Conservation (phyloP, 768 basidiomycete species). For the Hebeloma cylindrosporum region DNA sequence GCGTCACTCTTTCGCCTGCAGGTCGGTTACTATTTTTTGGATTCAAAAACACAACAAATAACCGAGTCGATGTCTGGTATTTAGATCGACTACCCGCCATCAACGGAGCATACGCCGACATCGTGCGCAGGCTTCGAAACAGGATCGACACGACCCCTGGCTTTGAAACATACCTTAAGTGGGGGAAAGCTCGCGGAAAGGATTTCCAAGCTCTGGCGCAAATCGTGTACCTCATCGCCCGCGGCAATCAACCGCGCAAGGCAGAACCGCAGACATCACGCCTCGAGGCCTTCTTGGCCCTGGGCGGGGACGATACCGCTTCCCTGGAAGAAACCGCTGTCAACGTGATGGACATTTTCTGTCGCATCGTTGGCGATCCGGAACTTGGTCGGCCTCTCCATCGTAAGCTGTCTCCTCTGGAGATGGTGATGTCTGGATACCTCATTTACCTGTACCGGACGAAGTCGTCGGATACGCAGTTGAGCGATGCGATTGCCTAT, state of each 20-base stretch:
- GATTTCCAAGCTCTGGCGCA: slow-evolving; percentile 48
- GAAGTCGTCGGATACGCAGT: slow-evolving; percentile 36
- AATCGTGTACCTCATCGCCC: slow-evolving; percentile 27
- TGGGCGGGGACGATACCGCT: slow-evolving; percentile 6
- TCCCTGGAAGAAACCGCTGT: not conserved
- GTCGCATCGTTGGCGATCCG: slow-evolving; percentile 16
- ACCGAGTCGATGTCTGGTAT: not conserved
- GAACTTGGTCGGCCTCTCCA: slow-evolving; percentile 13
- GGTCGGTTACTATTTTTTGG: slow-evolving; percentile 28
- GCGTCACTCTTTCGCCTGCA: slow-evolving; percentile 49
- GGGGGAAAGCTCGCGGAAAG: slow-evolving; percentile 44
- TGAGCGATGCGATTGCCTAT: slow-evolving; percentile 41
- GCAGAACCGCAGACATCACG: slow-evolving; percentile 21
- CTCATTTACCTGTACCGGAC: slow-evolving; percentile 38
- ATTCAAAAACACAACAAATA: not conserved
- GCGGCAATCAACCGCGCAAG: slow-evolving; percentile 15
- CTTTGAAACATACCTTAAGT: slow-evolving; percentile 39
- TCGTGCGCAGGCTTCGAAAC: slow-evolving; percentile 41
- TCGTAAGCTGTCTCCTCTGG: slow-evolving; percentile 16
- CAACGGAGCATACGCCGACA: slow-evolving; percentile 43
- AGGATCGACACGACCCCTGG: slow-evolving; percentile 34
- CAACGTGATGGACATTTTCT: slow-evolving; percentile 22
- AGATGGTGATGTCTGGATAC: slow-evolving; percentile 40
- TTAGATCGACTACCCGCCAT: slow-evolving; percentile 52
- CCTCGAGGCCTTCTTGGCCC: slow-evolving; percentile 26